Evolutionary conservation across 2,329 filamentous ascomycete species (phyloP), one percentile per base, ranked within the genome.

Genomic region (Exophiala phaeomuriformis): DNA sequence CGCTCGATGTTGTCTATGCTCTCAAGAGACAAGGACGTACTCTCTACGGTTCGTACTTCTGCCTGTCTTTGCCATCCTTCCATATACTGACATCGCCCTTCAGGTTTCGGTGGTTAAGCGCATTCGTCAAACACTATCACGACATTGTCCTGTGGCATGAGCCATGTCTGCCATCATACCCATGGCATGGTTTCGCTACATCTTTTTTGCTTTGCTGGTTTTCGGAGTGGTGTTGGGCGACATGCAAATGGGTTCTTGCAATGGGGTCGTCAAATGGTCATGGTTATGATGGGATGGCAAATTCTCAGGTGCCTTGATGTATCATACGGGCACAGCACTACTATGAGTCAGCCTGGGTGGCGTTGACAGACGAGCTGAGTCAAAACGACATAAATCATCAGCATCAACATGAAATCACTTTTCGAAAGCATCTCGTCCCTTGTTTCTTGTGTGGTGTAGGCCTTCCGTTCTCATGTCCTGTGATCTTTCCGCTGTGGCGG

Each of bases 71-170:
- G 9, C 9, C 44, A 3, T 10, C 6, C 49, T 10, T 9, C 31
- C 40, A 35, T 33, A 3, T 27, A 31, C 45, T 58, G 40, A 55
- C 46, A 5, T 5, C 28, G 4, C 30, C 49, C 45, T n/a, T 27
- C 12, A 58, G 55, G 55, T 52, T 59, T 90, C 81, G 87, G 87
- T 80, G 87, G 86, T 81, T 91, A 87, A 83, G 50, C 45, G 36
- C 37, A 45, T 45, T 3, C 8, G 32, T 3, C 12, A 10, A n/a
- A 43, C 41, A 42, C 9, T 41, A 41, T 54, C 52, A 59, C 54
- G 57, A 59, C 46, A 49, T 50, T 49, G 35, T 48, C 47, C 40
- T 27, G 12, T 47, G 51, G 49, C 43, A 31, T 52, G 10, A 9
- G 28, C 40, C 48, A 42, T 54, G 57, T 29, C 32, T 56, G 57